Evolutionary conservation across 1,284 basidiomycete genomes (phyloP).

Genomic region (Coniophora puteana): DNA sequence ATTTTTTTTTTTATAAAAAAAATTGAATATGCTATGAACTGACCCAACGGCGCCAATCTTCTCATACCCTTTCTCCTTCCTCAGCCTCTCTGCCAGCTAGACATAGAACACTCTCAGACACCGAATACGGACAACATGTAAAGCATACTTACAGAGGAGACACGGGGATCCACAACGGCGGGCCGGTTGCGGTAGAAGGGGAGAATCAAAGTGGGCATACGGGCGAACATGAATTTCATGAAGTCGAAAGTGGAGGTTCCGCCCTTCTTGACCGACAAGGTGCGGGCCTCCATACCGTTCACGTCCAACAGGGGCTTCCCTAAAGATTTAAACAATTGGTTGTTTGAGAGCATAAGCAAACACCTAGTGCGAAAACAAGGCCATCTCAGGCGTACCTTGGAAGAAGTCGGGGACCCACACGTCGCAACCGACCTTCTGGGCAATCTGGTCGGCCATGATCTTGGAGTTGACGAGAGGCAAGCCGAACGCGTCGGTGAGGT

Average conservation of each 20-base stretch:
- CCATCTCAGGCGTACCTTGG: slow-evolving; percentile 29
- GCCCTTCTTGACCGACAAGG: slow-evolving; percentile 39
- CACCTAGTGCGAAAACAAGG: background rate
- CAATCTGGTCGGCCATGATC: slow-evolving; percentile 58
- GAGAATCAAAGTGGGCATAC: slow-evolving; percentile 26
- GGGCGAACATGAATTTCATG: no score
- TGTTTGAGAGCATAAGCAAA: background rate
- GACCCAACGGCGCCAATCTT: slow-evolving; percentile 41
- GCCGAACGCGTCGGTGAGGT: slow-evolving; percentile 61
- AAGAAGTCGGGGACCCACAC: slow-evolving; percentile 62
- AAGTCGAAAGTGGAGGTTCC: slow-evolving; percentile 29
- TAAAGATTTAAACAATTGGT: slow-evolving; percentile 12
- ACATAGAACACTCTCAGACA: background rate
- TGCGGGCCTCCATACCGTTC: slow-evolving; percentile 28
- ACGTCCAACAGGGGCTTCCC: slow-evolving; percentile 39
- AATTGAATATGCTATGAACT: slow-evolving; percentile 7
- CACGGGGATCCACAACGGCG: slow-evolving; percentile 34
- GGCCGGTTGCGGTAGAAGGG: slow-evolving; percentile 36
- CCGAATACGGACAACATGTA: background rate
- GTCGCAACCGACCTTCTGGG: slow-evolving; percentile 48
- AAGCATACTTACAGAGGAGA: slow-evolving; percentile 24
- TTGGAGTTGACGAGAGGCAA: slow-evolving; percentile 54
- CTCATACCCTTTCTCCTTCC: slow-evolving; percentile 30
- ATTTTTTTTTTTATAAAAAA: no score
- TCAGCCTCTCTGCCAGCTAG: slow-evolving; percentile 29